These are phyloP conservation scores for Sporisorium reilianum DNA, from an alignment of 1,284 basidiomycete genomes.

Conservation along the genomic window DNA sequence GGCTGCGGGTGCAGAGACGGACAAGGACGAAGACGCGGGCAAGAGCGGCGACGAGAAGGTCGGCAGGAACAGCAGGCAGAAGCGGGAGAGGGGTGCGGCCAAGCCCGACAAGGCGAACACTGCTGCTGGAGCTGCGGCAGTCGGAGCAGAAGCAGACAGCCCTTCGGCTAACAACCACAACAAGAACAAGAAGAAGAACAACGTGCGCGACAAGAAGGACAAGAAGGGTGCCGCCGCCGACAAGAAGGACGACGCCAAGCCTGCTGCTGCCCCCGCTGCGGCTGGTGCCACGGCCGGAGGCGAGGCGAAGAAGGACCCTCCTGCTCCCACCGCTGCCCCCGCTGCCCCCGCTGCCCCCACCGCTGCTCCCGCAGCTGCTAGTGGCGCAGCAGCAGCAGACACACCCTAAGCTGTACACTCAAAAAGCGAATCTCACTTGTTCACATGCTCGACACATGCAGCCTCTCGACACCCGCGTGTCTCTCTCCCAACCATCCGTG, in stretches of 20 bases:
- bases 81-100: conserved; percentile 10
- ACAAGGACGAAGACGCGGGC: conserved; percentile 20
- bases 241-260: conserved; percentile 7
- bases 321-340: conserved; percentile 2
- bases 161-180: conserved; percentile 13
- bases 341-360: conserved; percentile 6
- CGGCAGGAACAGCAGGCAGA: background rate
- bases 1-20: conserved; percentile 10
- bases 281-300: background rate
- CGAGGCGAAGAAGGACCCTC: conserved; percentile 12
- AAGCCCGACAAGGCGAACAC: conserved; percentile 10
- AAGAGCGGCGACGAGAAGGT: conserved; percentile 31
- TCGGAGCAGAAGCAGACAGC: background rate
- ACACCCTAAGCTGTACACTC: background rate
- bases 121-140: background rate
- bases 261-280: background rate
- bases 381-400: background rate
- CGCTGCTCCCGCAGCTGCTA: background rate
- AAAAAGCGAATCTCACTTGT: too few species aligned
- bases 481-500: too few species aligned
- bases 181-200: conserved; percentile 44
- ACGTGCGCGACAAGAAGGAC: conserved; percentile 2
- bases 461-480: too few species aligned
- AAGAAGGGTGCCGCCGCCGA: background rate
- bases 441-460: too few species aligned